These are phyloP conservation scores for Oryza glumipatula DNA, from an alignment of 176 grass and related monocot species.

Conservation along the genomic window DNA sequence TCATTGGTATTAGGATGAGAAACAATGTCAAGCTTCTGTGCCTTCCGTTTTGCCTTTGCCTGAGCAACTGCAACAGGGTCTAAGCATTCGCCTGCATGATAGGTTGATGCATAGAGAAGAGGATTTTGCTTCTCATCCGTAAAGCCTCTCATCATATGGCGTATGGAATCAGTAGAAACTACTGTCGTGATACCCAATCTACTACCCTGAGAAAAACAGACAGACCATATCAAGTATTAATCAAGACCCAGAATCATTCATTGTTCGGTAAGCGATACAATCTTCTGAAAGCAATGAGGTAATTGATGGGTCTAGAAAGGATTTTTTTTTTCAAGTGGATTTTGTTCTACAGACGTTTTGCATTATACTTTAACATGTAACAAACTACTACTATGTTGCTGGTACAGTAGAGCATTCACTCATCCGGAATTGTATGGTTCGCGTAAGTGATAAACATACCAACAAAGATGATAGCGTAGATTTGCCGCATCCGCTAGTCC, in stretches of 20 bases:
- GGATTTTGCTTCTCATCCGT: slow-evolving; percentile 82
- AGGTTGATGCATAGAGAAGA: slow-evolving; percentile 93
- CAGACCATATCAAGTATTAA: neutral
- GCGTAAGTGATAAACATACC: slow-evolving; percentile 52
- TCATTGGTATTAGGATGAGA: slow-evolving; percentile 46
- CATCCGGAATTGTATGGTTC: neutral
- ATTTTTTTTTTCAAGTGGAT: slow-evolving; percentile 4
- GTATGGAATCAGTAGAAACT: slow-evolving; percentile 91
- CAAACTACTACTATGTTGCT: slow-evolving; percentile 11
- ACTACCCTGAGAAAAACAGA: slow-evolving; percentile 63
- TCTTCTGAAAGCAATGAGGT: slow-evolving; percentile 24
- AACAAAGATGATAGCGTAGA: slow-evolving; percentile 92
- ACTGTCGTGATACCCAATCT: slow-evolving; percentile 90
- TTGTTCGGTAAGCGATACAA: slow-evolving; percentile 11
- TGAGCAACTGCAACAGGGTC: slow-evolving; percentile 79
- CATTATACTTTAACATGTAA: neutral
- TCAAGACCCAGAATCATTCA: neutral
- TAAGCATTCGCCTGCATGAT: slow-evolving; percentile 90
- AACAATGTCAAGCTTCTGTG: slow-evolving; percentile 62
- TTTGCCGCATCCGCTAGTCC: slow-evolving; percentile 96
- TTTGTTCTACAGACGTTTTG: neutral
- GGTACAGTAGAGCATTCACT: slow-evolving; percentile 6
- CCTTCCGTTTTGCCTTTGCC: slow-evolving; percentile 82
- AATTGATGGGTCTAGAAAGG: neutral
- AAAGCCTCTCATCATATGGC: slow-evolving; percentile 99